Conservation (phyloP, 2,329 filamentous ascomycete species). For the Cytospora piceae region DNA sequence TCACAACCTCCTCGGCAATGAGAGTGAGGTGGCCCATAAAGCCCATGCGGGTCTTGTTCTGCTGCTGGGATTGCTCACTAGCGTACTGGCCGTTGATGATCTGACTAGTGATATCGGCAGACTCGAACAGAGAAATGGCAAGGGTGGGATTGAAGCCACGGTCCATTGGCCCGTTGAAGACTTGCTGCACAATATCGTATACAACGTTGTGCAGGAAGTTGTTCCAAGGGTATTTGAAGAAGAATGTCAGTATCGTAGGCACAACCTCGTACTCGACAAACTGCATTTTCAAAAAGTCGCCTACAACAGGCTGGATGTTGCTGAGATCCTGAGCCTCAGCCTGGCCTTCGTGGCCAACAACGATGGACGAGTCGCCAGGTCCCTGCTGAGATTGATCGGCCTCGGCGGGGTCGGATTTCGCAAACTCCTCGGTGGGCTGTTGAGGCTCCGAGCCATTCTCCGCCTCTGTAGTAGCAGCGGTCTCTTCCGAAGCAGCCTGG, state of each 20-base stretch:
- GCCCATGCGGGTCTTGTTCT: slow-evolving; percentile 86
- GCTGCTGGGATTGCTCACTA: slow-evolving; percentile 82
- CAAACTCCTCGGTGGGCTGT: slow-evolving; percentile 2
- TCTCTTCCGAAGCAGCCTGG: slow-evolving; percentile 7
- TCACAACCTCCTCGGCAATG: slow-evolving; percentile 97
- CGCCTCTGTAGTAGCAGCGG: slow-evolving; percentile 20
- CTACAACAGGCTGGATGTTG: slow-evolving; percentile 71
- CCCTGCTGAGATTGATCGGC: slow-evolving; percentile 28
- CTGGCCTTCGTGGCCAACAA: slow-evolving; percentile 34
- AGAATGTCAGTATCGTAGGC: slow-evolving; percentile 94
- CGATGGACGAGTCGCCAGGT: slow-evolving; percentile 37
- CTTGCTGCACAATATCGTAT: slow-evolving; percentile 98
- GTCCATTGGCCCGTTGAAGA: slow-evolving; percentile 98
- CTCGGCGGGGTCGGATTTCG: slow-evolving; percentile 13
- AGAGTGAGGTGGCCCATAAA: slow-evolving; percentile 99
- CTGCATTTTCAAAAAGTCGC: slow-evolving; percentile 92
- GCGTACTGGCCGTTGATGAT: slow-evolving; percentile 89
- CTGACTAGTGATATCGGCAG: slow-evolving; percentile 83
- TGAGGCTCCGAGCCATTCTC: slow-evolving; percentile 7
- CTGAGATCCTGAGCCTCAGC: slow-evolving; percentile 31
- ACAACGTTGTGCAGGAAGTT: slow-evolving; percentile 99
- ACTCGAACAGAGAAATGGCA: slow-evolving; percentile 91
- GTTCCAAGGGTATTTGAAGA: slow-evolving; percentile 99
- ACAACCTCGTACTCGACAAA: slow-evolving; percentile 95
- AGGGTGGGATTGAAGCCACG: slow-evolving; percentile 88